Base-by-base conservation (phyloP, 805 yeast genomes). In the Saccharomycopsis sp. region DNA sequence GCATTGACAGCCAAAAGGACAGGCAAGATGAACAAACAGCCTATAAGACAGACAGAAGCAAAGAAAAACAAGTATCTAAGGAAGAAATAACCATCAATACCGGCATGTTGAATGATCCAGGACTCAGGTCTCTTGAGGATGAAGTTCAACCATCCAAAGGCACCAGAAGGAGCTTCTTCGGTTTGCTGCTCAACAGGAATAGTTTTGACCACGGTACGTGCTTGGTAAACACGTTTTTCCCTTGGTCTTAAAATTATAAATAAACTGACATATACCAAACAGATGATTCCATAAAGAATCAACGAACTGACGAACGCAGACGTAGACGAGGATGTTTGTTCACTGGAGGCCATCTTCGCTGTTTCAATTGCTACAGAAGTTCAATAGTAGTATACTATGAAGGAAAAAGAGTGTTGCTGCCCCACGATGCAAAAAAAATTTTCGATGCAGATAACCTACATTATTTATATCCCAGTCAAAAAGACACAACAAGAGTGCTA, bases 71-170 rank as follows among this genome's bases (percentile, higher is more conserved):
- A 66, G 66, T 80, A 87, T 62, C 96, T 77, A 55, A 86, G 70
- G 68, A 84, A 87, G 68, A 88, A 84, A 69, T 85, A 88, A 1
- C 94, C 94, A 71, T 88, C 96, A 35, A 83, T 69, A 56, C 92
- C 88, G 44, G 85, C 74, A 62, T 85, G 85, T 71, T 87, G 92
- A 65, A 88, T 75, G 49, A 85, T 64, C 70, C 77, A 87, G 0
- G 82, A 69, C 61, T 84, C 85, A 1, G 90, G 86, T 67, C 79
- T 80, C 2, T 72, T 62, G 60, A 84, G 64, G 22, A 87, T 58
- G 57, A 70, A 74, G 1, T 76, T 66, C 3, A 84, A 64, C 94
- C 94, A 88, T 7, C 77, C 69, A 58, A 81, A 69, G 1, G 82
- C 81, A 22, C 91, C 93, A 19, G 70, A 67, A 2, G 89, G 84